Base-by-base conservation (phyloP, 129 eudicot genomes). In the Solidago caesia region DNA sequence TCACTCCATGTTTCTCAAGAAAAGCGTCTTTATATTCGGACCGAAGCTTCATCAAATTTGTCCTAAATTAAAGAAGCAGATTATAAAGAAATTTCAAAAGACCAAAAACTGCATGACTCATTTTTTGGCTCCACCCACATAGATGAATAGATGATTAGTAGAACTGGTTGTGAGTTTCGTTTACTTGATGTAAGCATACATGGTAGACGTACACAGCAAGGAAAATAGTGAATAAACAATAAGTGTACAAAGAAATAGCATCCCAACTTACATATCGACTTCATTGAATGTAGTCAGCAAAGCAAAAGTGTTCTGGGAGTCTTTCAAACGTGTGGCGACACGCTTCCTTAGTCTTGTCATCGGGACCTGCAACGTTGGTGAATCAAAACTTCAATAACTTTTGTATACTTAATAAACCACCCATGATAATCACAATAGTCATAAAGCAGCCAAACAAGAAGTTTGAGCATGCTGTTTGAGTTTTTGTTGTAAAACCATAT, bases 251-350 rank as follows among this genome's bases (percentile, higher is more conserved):
- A 11, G 14, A 14, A 49, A 49, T 49, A 49, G 14, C 55, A 5
- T 49, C 14, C 4, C 55, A 49, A 49, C n/a, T 8, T 49, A 49
- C n/a, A 49, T 49, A 49, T 49, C n/a, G 55, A 49, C 55, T 49
- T 10, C n/a, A 5, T 49, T 49, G n/a, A 49, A 49, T 1, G 55
- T 49, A 49, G 55, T 49, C 63, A 87, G 73, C 80, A 87, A 58
- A 13, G 92, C 92, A 84, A 87, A 87, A n/a, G 92, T 87, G 47
- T 87, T 87, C 69, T 87, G 92, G 67, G 92, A 84, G 73, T 87
- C 92, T 72, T 87, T 87, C 77, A 87, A 77, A 60, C 92, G 85
- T 14, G 88, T 82, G 45, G 92, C 92, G 69, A 87, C 92, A 56
- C 92, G 83, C 76, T 87, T 87, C 62, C 92, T 73, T 33, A 87